phyloP scores from a whole-genome alignment of 1,284 basidiomycete genomes.

The Meripilus lineatus region DNA sequence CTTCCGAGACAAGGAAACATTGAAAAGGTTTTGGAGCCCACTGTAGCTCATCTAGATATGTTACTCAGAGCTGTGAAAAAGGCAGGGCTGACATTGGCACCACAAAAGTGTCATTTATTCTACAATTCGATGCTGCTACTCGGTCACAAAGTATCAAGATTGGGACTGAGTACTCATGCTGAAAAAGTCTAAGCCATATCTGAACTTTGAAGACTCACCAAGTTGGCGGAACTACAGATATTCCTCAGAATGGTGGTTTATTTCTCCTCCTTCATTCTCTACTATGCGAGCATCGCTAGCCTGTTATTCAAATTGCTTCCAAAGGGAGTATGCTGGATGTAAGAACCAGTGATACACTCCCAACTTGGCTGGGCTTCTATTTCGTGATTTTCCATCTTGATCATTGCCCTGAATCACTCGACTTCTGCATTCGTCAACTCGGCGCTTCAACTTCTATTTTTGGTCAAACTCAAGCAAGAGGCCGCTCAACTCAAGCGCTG shows the following conservation, averaged over 20 bases:
- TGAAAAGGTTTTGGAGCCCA: no score
- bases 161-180: conserved; percentile 27
- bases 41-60: conserved; percentile 12
- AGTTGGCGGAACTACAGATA: conserved; percentile 21
- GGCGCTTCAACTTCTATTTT: no score
- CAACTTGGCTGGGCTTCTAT: no score
- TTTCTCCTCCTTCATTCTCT: conserved; percentile 27
- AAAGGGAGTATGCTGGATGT: conserved; percentile 14
- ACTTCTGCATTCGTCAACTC: no score
- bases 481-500: no score
- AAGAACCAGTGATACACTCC: no score
- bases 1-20: no score
- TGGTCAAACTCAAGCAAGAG: no score
- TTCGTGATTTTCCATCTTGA: no score
- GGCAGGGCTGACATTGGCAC: conserved; percentile 28
- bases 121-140: conserved; percentile 30
- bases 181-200: conserved; percentile 25
- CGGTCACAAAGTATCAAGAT: conserved; percentile 30
- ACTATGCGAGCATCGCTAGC: conserved; percentile 23
- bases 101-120: conserved; percentile 29
- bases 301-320: conserved; percentile 21
- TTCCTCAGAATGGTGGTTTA: conserved; percentile 32
- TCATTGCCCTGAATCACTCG: no score
- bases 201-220: conserved; percentile 19
- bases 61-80: conserved; percentile 3